Evolutionary conservation across 257 asterid species (phyloP), one percentile per base, ranked within the genome.

Genomic region (Nicotiana otophora): DNA sequence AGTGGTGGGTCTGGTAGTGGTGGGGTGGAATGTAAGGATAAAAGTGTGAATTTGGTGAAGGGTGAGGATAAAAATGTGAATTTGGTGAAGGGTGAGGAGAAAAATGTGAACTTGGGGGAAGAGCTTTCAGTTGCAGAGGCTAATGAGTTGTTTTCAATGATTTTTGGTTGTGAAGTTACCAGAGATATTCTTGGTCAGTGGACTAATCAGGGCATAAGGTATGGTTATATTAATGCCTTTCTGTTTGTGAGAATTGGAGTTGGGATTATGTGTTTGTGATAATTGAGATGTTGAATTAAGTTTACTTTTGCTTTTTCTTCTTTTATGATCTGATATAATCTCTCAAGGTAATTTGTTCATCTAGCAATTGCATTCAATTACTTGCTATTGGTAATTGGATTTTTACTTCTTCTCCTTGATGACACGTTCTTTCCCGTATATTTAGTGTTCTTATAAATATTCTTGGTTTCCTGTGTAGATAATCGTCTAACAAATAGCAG

Each of bases 161-260:
- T 96, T 74, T 96, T 96, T 72, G 97, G 99, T 61, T 86, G 84
- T 58, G 80, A 76, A 23, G 94, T 96, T 54, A 91, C 92, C 30
- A 87, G 83, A 84, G 97, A 88, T 83, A 91, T 96, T 80, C 97
- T 96, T 84, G 94, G 94, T 5, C 99, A 94, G 88, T 96, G 99
- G 98, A 92, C 92, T 85, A 96, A 96, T 89, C 99, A 96, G 92
- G 99, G 99, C 64, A 93, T 96, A 70, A 89, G 98, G 99, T 96
- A 89, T 84, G 63, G 60, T 53, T 58, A 51, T 26, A 51, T 26
- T 75, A 23, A 51, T 51, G 28, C 16, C 53, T 33, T 14, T 53
- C 5, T 53, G 16, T 53, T 53, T 11, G 19, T 53, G 58, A 53
- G 51, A 42, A 42, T 9, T 42, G 58, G 78, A 69, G 33, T 69